Evolutionary conservation across 306 rosid species (phyloP).

Genomic region (Pyrus bretschneideri): DNA sequence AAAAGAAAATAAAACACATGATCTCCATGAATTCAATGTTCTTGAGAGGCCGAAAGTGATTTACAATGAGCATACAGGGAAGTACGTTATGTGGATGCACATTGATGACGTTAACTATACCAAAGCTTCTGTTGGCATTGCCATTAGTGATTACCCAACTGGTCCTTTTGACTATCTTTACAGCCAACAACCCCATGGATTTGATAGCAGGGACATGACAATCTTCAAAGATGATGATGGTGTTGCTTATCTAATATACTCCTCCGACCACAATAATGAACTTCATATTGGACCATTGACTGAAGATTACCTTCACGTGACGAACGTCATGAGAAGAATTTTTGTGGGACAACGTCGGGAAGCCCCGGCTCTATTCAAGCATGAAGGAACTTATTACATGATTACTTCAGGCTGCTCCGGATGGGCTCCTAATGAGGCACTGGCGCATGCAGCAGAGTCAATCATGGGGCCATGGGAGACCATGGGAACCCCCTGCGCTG

Average conservation of each 20-base stretch:
- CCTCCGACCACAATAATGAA: conserved; percentile 92
- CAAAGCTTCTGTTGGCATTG: conserved; percentile 81
- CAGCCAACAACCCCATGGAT: conserved; percentile 89
- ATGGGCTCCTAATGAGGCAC: conserved; percentile 97
- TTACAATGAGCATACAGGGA: conserved; percentile 71
- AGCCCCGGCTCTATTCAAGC: conserved; percentile 95
- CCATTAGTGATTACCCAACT: conserved; percentile 68
- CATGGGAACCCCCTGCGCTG: conserved; percentile 81
- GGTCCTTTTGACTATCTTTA: conserved; percentile 84
- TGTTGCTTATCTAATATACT: conserved; percentile 77
- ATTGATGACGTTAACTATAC: conserved; percentile 89
- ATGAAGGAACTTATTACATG: conserved; percentile 87
- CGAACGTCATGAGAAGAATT: conserved; percentile 49
- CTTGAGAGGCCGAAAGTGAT: conserved; percentile 96
- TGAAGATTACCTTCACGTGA: conserved; percentile 67
- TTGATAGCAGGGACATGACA: conserved; percentile 94
- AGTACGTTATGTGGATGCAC: conserved; percentile 99
- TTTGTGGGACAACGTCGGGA: conserved; percentile 90
- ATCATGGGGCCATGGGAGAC: conserved; percentile 95
- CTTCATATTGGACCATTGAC: conserved; percentile 87
- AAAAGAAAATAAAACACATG: conserved; percentile 75
- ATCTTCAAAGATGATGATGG: conserved; percentile 89
- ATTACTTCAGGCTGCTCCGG: conserved; percentile 97
- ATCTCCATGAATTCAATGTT: conserved; percentile 82
- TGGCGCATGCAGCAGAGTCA: conserved; percentile 87